Conservation (phyloP, 2,329 filamentous ascomycete genomes). For the Xylariales sp. region DNA sequence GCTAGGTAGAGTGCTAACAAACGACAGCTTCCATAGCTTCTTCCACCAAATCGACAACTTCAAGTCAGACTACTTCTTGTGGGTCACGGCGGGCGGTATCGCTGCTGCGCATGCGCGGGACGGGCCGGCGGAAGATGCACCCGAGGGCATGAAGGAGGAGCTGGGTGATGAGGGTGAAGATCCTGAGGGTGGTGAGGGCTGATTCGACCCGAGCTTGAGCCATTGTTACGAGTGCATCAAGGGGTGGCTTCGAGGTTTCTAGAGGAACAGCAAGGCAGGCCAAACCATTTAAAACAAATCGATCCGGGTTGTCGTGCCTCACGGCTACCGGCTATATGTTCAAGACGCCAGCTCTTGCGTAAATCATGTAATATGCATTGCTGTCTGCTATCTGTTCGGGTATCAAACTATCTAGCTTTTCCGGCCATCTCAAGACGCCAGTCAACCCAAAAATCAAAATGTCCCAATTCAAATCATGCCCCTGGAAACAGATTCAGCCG, state of each 20-base stretch:
- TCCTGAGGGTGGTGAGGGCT: constrained; percentile 34
- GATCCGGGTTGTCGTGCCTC: no score
- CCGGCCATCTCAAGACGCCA: no score
- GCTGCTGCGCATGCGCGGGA: constrained; percentile 49
- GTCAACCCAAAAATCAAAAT: no score
- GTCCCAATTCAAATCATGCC: no score
- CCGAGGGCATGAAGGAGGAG: constrained; percentile 35
- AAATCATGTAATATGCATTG: background rate
- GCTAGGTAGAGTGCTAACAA: constrained; percentile 13
- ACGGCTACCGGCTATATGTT: no score
- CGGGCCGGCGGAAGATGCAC: constrained; percentile 36
- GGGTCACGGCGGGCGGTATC: constrained; percentile 66
- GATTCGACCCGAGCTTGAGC: no score
- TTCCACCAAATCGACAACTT: constrained; percentile 78
- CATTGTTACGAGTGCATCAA: no score
- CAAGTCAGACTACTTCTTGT: constrained; percentile 67
- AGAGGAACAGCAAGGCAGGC: no score
- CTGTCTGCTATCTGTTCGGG: no score
- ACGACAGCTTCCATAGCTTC: constrained; percentile 64
- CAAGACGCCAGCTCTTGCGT: background rate
- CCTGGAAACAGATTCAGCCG: no score
- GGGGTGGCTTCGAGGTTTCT: no score
- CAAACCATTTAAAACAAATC: background rate
- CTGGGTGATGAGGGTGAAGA: constrained; percentile 50
- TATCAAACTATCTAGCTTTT: no score